Evolutionary conservation across 805 yeast genomes (phyloP).

Genomic region (Candida saitoana): DNA sequence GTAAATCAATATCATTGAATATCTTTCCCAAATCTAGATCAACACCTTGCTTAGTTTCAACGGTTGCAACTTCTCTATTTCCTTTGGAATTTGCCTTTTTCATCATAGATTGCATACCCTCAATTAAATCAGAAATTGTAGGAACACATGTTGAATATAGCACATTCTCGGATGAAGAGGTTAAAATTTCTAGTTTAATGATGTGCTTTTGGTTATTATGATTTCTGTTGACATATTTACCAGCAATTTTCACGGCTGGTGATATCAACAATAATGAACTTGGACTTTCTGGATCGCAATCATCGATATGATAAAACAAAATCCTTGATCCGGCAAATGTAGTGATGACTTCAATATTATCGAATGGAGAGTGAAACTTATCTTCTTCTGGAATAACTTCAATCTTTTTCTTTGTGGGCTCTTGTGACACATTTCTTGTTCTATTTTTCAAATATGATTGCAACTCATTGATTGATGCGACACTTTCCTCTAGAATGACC

Average conservation of each 20-base stretch:
- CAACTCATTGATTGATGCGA: slow-evolving; percentile 44
- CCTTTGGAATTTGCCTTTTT: slow-evolving; percentile 15
- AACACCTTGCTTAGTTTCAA: slow-evolving; percentile 11
- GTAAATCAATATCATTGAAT: slow-evolving; percentile 55
- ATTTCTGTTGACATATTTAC: slow-evolving; percentile 47
- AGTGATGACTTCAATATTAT: slow-evolving; percentile 48
- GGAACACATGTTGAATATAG: slow-evolving; percentile 77
- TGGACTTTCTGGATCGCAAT: slow-evolving; percentile 33
- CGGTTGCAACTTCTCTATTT: neutral
- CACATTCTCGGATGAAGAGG: slow-evolving; percentile 69
- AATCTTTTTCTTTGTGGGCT: slow-evolving; percentile 11
- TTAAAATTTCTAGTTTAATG: slow-evolving; percentile 49
- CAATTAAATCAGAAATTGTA: slow-evolving; percentile 56
- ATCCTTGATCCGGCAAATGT: slow-evolving; percentile 70
- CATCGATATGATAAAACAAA: slow-evolving; percentile 41
- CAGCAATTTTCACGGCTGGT: slow-evolving; percentile 63
- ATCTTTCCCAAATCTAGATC: slow-evolving; percentile 40
- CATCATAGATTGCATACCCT: slow-evolving; percentile 48
- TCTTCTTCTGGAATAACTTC: slow-evolving; percentile 6
- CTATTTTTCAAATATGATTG: slow-evolving; percentile 30
- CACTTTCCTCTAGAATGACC: slow-evolving; percentile 47
- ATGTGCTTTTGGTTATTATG: slow-evolving; percentile 37
- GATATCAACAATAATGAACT: slow-evolving; percentile 60
- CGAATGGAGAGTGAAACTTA: slow-evolving; percentile 16
- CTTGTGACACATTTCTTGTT: slow-evolving; percentile 11